These are phyloP conservation scores for Helicostylum pulchrum DNA, from an alignment of 192 early-diverging fungal genomes.

Conservation along the genomic window DNA sequence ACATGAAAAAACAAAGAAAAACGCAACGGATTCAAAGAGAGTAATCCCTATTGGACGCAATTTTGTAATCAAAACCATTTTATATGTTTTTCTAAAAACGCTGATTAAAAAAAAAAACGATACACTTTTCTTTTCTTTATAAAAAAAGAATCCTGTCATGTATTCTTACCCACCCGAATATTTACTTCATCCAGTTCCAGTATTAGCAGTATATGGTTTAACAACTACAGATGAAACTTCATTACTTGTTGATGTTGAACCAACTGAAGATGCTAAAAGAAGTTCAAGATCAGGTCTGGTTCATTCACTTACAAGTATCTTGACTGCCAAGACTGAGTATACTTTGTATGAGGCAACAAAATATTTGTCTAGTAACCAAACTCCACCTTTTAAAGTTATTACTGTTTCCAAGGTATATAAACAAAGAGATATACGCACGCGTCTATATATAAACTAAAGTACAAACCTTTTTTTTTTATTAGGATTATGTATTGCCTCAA, in stretches of 20 bases:
- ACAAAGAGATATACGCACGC: background rate
- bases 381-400: constrained; percentile 34
- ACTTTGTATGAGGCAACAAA: constrained; percentile 22
- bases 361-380: constrained; percentile 16
- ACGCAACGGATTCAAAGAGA: no score
- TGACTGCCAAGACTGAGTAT: constrained; percentile 30
- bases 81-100: no score
- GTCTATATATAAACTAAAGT: background rate
- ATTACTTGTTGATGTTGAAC: background rate
- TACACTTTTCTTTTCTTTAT: no score
- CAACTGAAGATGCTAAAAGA: background rate
- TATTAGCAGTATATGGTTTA: constrained; percentile 51
- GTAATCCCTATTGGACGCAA: no score
- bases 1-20: no score
- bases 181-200: constrained; percentile 55
- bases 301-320: constrained; percentile 12
- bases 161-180: constrained; percentile 57
- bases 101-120: no score
- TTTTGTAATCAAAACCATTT: no score
- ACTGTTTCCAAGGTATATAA: constrained; percentile 29
- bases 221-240: constrained; percentile 1
- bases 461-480: no score
- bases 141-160: constrained; percentile 31
- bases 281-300: constrained; percentile 9
- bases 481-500: constrained; percentile 23